Evolutionary conservation across 23 red algal species (phyloP).

Genomic region (Gracilaria domingensis): DNA sequence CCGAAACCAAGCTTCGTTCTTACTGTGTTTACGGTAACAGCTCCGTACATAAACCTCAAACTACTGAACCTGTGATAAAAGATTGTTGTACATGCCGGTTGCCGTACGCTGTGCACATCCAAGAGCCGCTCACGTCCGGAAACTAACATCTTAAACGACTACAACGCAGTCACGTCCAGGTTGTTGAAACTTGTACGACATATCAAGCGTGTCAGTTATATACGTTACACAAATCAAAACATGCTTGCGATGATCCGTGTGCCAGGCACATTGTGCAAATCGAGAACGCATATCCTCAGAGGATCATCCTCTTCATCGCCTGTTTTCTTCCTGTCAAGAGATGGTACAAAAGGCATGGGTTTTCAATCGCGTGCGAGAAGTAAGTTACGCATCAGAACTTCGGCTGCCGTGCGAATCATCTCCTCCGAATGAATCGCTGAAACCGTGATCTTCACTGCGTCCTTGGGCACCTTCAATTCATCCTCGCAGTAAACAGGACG

Average conservation of each 20-base stretch:
- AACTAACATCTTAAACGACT: too few species aligned
- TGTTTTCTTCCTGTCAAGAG: background rate
- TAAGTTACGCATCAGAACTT: constrained; percentile 44
- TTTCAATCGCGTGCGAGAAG: background rate
- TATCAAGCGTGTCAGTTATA: too few species aligned
- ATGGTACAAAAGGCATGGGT: background rate
- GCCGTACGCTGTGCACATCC: background rate
- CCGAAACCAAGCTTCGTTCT: background rate
- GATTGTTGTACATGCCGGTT: background rate
- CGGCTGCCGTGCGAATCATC: constrained; percentile 59
- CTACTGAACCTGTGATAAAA: background rate
- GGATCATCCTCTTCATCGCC: too few species aligned
- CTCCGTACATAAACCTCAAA: background rate
- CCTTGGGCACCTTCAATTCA: constrained; percentile 60
- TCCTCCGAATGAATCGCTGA: constrained; percentile 47
- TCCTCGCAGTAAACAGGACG: constrained; percentile 62
- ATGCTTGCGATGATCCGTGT: too few species aligned
- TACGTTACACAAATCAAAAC: too few species aligned
- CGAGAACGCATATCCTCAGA: too few species aligned
- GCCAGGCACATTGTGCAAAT: too few species aligned
- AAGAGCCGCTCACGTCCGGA: too few species aligned
- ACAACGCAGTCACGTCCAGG: too few species aligned
- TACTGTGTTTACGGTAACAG: background rate
- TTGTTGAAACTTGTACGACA: too few species aligned
- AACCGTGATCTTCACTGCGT: constrained; percentile 63